Percentiles rank a stretch among this genome's conserved stretches.
Conservation (phyloP, 768 basidiomycete genomes). For the Tylopilus sp. region DNA sequence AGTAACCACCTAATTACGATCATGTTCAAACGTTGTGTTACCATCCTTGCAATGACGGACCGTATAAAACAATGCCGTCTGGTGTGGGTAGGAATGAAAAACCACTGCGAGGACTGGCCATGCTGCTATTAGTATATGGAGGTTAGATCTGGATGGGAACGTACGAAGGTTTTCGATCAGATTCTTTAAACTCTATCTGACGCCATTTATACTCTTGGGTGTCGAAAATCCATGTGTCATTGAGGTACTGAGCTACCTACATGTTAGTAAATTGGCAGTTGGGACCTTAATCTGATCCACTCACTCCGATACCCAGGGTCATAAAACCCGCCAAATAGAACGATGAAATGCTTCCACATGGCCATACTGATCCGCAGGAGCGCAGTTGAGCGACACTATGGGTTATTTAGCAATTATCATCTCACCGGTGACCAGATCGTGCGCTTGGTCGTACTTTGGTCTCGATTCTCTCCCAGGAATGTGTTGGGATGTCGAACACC, state of each 20-base stretch:
- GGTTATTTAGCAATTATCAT: not conserved
- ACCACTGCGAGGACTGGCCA: slow-evolving; percentile 63
- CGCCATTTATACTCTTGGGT: slow-evolving; percentile 85
- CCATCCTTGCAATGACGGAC: slow-evolving; percentile 32
- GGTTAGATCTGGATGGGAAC: slow-evolving; percentile 12
- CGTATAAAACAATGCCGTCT: slow-evolving; percentile 80
- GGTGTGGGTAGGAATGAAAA: slow-evolving; percentile 79
- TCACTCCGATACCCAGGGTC: slow-evolving; percentile 81
- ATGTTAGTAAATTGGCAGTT: not conserved
- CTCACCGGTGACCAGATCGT: slow-evolving; percentile 76
- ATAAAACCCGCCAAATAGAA: slow-evolving; percentile 89
- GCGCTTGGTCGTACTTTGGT: slow-evolving; percentile 79
- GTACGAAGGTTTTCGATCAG: slow-evolving; percentile 70
- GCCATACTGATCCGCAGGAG: slow-evolving; percentile 57
- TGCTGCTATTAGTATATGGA: not conserved
- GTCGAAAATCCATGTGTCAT: slow-evolving; percentile 84
- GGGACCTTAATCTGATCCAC: not conserved
- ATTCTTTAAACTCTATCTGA: slow-evolving; percentile 69
- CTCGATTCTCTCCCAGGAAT: slow-evolving; percentile 86
- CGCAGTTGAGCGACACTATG: not conserved
- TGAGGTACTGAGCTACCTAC: slow-evolving; percentile 69
- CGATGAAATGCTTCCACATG: slow-evolving; percentile 82
- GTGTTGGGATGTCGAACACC: slow-evolving; percentile 76
- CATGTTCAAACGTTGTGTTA: not conserved
- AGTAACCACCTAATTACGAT: slow-evolving; percentile 67